Evolutionary conservation across 2,329 filamentous ascomycete genomes (phyloP), one percentile per base, ranked within the genome.

Genomic region (Fusarium sp.): DNA sequence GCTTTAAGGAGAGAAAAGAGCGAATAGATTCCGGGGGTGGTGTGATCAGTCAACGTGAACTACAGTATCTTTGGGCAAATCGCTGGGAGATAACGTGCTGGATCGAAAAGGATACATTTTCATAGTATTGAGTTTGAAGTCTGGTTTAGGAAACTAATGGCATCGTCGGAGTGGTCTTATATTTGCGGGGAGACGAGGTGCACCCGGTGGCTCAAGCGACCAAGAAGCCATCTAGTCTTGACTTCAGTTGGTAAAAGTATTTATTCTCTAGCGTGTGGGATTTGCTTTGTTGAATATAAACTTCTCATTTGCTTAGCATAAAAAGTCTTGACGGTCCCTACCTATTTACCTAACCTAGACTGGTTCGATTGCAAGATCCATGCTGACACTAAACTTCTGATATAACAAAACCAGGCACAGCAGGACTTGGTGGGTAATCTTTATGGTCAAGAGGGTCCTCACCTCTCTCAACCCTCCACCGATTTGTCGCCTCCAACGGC

Each of bases 401-500:
- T 26, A 59, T 11, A 12, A 28, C 34, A 48, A 41, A 39, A 4
- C 28, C 41, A 38, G 36, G 4, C 13, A 24, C 7, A 10, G 18
- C 17, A 24, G 38, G 17, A 48, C 28, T 20, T n/a, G 36, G 12
- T 8, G 22, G 34, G 28, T 42, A 47, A 24, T 60, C 52, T 18
- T 48, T 17, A 13, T 64, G 42, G 9, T 51, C 26, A 4, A 74
- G 41, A 1, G 72, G 72, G 2, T 69, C 45, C 9, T 74, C 72
- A 9, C 68, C 68, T 45, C 72, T 63, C 28, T 60, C 51, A 8
- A 59, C 28, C 17, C 75, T 59, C 75, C 73, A 77, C 8, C 45
- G 36, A 61, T 77, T 77, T 7, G 75, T 77, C 26, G 71, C 69
- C 5, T 66, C 55, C 13, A 77, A 45, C 8, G 61, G 28, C 1